Evolutionary conservation across 139 green algal species (phyloP).

Genomic region (Coelastrella sp.): DNA sequence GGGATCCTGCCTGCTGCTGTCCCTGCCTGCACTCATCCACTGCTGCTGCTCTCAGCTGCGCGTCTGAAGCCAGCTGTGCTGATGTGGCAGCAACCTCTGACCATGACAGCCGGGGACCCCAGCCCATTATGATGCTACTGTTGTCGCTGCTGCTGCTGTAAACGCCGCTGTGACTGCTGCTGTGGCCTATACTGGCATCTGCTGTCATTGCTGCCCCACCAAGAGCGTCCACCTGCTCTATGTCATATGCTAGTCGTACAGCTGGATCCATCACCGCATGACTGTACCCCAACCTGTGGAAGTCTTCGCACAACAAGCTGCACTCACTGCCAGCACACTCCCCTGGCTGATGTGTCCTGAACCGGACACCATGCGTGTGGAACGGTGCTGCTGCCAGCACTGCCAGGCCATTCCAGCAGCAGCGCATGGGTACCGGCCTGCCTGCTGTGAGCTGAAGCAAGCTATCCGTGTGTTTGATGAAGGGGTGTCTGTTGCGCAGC

Average conservation of each 20-base stretch:
- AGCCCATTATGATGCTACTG: background rate
- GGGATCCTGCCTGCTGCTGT: background rate
- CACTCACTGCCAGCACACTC: slow-evolving; percentile 74
- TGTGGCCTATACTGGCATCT: background rate
- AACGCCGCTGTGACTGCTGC: background rate
- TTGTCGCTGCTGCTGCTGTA: background rate
- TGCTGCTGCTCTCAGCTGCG: background rate
- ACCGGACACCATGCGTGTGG: slow-evolving; percentile 31
- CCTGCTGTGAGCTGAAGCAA: slow-evolving; percentile 50
- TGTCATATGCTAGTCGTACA: slow-evolving; percentile 63
- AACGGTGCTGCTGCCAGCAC: slow-evolving; percentile 65
- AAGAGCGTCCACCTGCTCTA: slow-evolving; percentile 15
- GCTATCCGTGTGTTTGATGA: slow-evolving; percentile 33
- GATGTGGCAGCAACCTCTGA: background rate
- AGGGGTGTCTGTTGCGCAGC: slow-evolving; percentile 53
- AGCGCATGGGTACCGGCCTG: slow-evolving; percentile 63
- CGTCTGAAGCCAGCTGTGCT: background rate
- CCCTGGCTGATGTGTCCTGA: slow-evolving; percentile 37
- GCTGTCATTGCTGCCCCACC: background rate
- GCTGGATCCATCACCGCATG: slow-evolving; percentile 73
- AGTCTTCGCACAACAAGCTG: slow-evolving; percentile 73
- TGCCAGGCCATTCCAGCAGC: slow-evolving; percentile 80
- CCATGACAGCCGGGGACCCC: slow-evolving; percentile 2
- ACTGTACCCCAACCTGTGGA: slow-evolving; percentile 49
- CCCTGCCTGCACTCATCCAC: slow-evolving; percentile 2